Evolutionary conservation across 306 rosid species (phyloP).

Genomic region (Sicyos baderoa): DNA sequence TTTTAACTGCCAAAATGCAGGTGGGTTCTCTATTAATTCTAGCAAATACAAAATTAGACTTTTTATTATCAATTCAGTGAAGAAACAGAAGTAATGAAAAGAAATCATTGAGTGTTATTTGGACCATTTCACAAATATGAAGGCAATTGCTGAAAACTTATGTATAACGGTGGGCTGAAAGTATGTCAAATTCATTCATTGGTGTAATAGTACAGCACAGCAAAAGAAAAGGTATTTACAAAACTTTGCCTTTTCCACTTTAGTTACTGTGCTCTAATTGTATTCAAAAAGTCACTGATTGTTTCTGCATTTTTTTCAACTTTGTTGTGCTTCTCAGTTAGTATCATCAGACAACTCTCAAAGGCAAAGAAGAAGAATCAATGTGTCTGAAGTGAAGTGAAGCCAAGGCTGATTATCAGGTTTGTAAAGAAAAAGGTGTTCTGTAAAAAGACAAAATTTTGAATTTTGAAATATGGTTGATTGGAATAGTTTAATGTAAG

Average conservation of each 20-base stretch:
- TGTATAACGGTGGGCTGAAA: background rate
- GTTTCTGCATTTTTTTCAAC: background rate
- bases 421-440: conserved; percentile 2
- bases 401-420: conserved; percentile 9
- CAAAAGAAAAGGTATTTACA: background rate
- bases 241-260: background rate
- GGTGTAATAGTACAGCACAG: background rate
- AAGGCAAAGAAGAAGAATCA: conserved; percentile 10
- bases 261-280: background rate
- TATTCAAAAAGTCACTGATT: background rate
- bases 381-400: background rate
- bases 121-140: background rate
- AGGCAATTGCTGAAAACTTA: background rate
- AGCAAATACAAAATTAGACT: background rate
- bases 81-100: background rate
- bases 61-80: background rate
- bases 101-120: background rate
- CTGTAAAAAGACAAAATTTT: background rate
- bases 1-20: background rate
- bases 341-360: conserved; percentile 7
- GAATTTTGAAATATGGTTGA: conserved; percentile 13
- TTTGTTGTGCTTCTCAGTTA: conserved; percentile 10
- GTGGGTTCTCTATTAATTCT: background rate
- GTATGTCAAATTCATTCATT: background rate
- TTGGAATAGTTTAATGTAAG: background rate